phyloP scores from a whole-genome alignment of 345 rosid species.

The Combretum micranthum region DNA sequence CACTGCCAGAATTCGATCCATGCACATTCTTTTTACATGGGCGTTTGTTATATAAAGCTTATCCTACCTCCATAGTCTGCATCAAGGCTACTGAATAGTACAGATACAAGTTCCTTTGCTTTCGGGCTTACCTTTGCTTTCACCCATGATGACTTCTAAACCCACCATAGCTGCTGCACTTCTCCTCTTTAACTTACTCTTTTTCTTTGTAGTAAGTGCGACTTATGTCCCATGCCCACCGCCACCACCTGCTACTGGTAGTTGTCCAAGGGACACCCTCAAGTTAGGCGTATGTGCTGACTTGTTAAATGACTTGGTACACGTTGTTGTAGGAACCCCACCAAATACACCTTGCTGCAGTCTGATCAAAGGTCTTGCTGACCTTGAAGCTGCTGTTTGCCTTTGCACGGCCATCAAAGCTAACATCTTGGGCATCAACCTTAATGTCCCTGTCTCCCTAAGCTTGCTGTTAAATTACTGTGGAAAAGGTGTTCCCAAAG shows the following conservation, averaged over 20 bases:
- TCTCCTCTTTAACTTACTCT: constrained; percentile 17
- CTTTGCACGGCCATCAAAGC: constrained; percentile 79
- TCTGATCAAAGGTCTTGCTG: constrained; percentile 40
- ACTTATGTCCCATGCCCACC: constrained; percentile 10
- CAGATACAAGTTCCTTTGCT: not conserved
- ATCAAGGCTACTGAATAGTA: not conserved
- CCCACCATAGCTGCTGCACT: constrained; percentile 8
- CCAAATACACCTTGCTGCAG: constrained; percentile 57
- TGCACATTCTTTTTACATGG: constrained; percentile 14
- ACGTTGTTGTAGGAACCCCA: constrained; percentile 40
- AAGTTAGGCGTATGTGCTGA: constrained; percentile 59
- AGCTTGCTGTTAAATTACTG: constrained; percentile 59
- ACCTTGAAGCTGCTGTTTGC: constrained; percentile 76
- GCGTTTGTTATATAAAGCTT: constrained; percentile 11
- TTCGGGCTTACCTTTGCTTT: not conserved
- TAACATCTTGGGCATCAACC: constrained; percentile 48
- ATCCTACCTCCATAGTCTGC: not conserved
- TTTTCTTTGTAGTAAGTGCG: constrained; percentile 19
- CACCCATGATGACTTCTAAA: constrained; percentile 19
- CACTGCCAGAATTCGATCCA: constrained; percentile 12
- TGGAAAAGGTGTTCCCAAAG: constrained; percentile 51
- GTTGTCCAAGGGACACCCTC: constrained; percentile 68
- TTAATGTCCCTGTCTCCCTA: constrained; percentile 48
- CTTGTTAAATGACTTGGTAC: constrained; percentile 35
- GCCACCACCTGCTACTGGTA: constrained; percentile 16